Percentiles rank a stretch among this genome's conserved stretches.
Evolutionary conservation across 1,284 basidiomycete species (phyloP).

Genomic region (Cutaneotrichosporon cutaneum): DNA sequence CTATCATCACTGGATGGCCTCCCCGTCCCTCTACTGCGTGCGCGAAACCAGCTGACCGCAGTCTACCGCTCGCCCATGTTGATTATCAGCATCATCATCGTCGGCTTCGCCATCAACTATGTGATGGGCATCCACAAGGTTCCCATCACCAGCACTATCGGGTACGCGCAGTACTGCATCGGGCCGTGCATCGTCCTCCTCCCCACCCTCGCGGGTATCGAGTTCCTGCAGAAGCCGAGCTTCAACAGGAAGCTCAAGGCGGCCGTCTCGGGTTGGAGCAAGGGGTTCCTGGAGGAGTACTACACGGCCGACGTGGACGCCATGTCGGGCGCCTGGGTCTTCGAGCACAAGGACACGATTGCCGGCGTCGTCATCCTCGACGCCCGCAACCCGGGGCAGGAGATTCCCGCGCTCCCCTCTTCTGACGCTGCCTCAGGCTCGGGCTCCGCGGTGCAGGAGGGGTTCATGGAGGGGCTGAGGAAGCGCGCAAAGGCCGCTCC

Average conservation of each 20-base stretch:
- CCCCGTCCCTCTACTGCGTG: background rate
- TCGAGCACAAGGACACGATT: slow-evolving; percentile 62
- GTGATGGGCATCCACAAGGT: slow-evolving; percentile 51
- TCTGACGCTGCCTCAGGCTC: background rate
- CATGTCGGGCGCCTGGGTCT: slow-evolving; percentile 62
- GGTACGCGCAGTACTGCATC: slow-evolving; percentile 60
- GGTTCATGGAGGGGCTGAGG: background rate
- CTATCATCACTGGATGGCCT: background rate
- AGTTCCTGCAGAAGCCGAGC: slow-evolving; percentile 54
- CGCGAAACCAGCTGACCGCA: slow-evolving; percentile 39
- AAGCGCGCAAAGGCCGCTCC: background rate
- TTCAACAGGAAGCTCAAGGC: slow-evolving; percentile 55
- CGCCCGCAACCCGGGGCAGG: slow-evolving; percentile 52
- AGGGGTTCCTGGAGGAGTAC: slow-evolving; percentile 59
- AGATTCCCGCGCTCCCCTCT: slow-evolving; percentile 25
- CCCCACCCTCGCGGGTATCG: slow-evolving; percentile 65
- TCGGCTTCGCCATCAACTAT: slow-evolving; percentile 63
- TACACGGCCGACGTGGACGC: slow-evolving; percentile 56
- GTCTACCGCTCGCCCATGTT: slow-evolving; percentile 63
- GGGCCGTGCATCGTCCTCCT: slow-evolving; percentile 65
- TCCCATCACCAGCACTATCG: background rate
- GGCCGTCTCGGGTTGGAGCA: slow-evolving; percentile 62
- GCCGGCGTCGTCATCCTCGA: slow-evolving; percentile 71
- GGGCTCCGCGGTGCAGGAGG: background rate
- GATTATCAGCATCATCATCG: slow-evolving; percentile 61